A percentile compares a stretch with the other conserved stretches of the same genome.
These are phyloP conservation scores for Pleurotus cornucopiae DNA, from an alignment of 768 basidiomycete species.

Conservation along the genomic window DNA sequence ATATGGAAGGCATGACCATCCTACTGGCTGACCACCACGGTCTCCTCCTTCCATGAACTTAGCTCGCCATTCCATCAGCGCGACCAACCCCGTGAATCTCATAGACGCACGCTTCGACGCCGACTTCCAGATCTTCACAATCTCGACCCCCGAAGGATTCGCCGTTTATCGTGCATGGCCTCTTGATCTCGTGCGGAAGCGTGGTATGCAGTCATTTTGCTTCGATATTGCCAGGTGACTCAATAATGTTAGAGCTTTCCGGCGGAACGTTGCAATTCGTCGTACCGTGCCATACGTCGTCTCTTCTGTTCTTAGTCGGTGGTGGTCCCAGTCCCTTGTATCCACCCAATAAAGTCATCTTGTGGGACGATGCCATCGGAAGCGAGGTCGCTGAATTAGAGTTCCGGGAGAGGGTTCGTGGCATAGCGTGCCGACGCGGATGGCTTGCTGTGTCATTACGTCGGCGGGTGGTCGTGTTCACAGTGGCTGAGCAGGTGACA, in stretches of 20 bases:
- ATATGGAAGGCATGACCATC: background rate
- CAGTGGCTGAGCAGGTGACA: conserved; percentile 57
- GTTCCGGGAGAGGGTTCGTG: conserved; percentile 80
- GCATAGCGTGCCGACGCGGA: conserved; percentile 73
- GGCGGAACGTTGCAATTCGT: conserved; percentile 77
- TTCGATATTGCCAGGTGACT: conserved; percentile 13
- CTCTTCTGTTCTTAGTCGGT: conserved; percentile 81
- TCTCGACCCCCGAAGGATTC: conserved; percentile 76
- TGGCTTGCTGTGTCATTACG: conserved; percentile 83
- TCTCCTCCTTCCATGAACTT: conserved; percentile 64
- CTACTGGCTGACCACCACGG: background rate
- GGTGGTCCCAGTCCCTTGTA: conserved; percentile 86
- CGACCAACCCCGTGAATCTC: conserved; percentile 71
- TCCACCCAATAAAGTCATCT: conserved; percentile 86
- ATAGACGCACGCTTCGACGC: conserved; percentile 76
- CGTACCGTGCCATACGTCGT: conserved; percentile 77
- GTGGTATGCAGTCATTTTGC: conserved; percentile 46
- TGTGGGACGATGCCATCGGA: conserved; percentile 82
- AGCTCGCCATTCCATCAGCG: conserved; percentile 77
- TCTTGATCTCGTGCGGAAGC: conserved; percentile 73
- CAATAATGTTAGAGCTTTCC: conserved; percentile 51
- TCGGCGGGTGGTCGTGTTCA: conserved; percentile 74
- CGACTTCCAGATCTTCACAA: conserved; percentile 78
- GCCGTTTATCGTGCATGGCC: conserved; percentile 79
- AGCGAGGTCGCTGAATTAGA: conserved; percentile 84